Evolutionary conservation across 768 basidiomycete species (phyloP), one percentile per base, ranked within the genome.

Genomic region (Xerocomus potaroensis): DNA sequence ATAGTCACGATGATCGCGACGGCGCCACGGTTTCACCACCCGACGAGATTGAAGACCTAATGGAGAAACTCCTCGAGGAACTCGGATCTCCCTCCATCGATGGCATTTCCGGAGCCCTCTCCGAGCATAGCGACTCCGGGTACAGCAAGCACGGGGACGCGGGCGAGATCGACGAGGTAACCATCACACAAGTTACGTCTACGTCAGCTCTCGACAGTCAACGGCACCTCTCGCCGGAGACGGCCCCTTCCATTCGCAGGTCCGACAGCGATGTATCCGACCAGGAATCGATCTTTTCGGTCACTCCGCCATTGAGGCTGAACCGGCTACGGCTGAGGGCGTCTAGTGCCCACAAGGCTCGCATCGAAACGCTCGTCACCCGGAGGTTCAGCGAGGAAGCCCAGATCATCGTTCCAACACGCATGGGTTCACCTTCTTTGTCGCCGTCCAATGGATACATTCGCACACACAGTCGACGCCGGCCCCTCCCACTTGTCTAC

Each of bases 71-170:
- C 3, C 54, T 56, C 15, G 32, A 30, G n/a, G 47, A 49, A 11
- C 51, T 59, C n/a, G 46, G 54, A 2, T 48, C 62, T 23, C 45
- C 48, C 29, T 5, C 8, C 9, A 3, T 59, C 27, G 45, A 62
- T 14, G 40, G 21, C 8, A 29, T 4, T 7, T 47, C 54, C 30
- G 43, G 29, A 2, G 1, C 33, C 5, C 22, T 50, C 5, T 47
- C 41, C 18, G 48, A 55, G 21, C 46, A 49, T 21, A 34, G 31
- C 32, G 16, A 49, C 2, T 43, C 43, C 19, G 52, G 41, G 15
- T 34, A 40, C 30, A 10, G 0, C 18, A 36, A 33, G 9, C 39
- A 42, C n/a, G 33, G 16, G 11, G 24, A 14, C 22, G 3, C 12
- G 23, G 37, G 48, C 2, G 42, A 31, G 26, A 27, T 10, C 0